Conservation (phyloP, 345 rosid species). For the Rhodamnia argentea region DNA sequence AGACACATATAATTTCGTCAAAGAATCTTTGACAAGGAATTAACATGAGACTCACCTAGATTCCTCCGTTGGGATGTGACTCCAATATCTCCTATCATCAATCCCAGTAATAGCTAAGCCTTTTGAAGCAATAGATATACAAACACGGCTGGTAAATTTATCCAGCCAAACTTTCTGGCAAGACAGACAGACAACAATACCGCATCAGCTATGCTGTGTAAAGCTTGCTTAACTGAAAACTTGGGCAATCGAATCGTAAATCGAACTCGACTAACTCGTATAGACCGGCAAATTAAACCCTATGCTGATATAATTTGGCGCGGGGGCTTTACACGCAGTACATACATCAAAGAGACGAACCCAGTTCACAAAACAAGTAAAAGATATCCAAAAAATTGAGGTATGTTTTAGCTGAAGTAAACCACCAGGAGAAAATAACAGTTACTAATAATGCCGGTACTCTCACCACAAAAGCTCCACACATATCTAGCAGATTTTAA, state of each 20-base stretch:
- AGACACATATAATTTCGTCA: background rate
- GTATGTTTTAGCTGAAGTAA: background rate
- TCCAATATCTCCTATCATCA: constrained; percentile 96
- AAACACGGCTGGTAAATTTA: constrained; percentile 55
- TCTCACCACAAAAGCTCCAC: background rate
- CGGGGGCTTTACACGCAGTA: background rate
- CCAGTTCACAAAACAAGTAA: constrained; percentile 1
- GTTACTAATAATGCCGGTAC: background rate
- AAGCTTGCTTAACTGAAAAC: background rate
- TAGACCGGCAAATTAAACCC: background rate
- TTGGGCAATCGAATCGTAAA: background rate
- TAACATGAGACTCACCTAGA: constrained; percentile 51
- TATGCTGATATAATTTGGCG: background rate
- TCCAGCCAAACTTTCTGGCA: constrained; percentile 82
- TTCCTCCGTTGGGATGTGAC: constrained; percentile 63
- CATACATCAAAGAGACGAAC: background rate
- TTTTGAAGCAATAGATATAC: constrained; percentile 54
- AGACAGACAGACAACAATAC: background rate
- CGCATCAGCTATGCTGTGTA: background rate
- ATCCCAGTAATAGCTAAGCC: constrained; percentile 74
- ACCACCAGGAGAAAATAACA: background rate
- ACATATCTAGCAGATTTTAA: too few relatives aligned
- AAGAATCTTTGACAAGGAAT: background rate
- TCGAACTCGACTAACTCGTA: background rate
- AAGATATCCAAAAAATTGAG: background rate